phyloP scores from a whole-genome alignment of 1,139 yeast species.

The Barnettozyma hawaiiensis region DNA sequence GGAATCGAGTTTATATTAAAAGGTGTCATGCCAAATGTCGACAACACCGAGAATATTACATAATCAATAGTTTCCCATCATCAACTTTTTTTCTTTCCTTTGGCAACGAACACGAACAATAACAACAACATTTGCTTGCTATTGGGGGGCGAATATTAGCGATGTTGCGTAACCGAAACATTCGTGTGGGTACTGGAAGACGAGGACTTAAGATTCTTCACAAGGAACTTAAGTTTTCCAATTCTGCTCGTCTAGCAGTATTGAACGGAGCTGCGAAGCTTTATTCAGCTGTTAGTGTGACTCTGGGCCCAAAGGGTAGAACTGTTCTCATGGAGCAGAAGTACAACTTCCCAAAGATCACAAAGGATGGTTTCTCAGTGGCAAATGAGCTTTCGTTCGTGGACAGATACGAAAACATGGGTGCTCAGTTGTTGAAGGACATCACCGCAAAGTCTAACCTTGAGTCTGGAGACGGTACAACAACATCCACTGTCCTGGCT shows the following conservation, averaged over 20 bases:
- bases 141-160: too few relatives aligned
- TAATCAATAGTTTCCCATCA: too few relatives aligned
- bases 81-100: too few relatives aligned
- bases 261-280: constrained; percentile 24
- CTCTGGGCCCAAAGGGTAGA: constrained; percentile 26
- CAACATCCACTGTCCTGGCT: constrained; percentile 25
- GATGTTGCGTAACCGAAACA: background rate
- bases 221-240: constrained; percentile 22
- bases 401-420: constrained; percentile 23
- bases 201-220: constrained; percentile 19
- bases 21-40: background rate
- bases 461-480: constrained; percentile 27
- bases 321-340: constrained; percentile 24
- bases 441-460: constrained; percentile 22
- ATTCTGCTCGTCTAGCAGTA: constrained; percentile 22
- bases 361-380: constrained; percentile 26
- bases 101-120: too few relatives aligned
- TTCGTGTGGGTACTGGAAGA: background rate
- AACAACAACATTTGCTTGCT: too few relatives aligned
- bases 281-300: constrained; percentile 24
- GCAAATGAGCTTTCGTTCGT: constrained; percentile 19
- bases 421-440: constrained; percentile 23
- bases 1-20: too few relatives aligned
- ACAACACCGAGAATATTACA: too few relatives aligned
- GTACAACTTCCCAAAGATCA: constrained; percentile 24